phyloP scores from a whole-genome alignment of 805 yeast genomes.

The Metschnikowia matae region DNA sequence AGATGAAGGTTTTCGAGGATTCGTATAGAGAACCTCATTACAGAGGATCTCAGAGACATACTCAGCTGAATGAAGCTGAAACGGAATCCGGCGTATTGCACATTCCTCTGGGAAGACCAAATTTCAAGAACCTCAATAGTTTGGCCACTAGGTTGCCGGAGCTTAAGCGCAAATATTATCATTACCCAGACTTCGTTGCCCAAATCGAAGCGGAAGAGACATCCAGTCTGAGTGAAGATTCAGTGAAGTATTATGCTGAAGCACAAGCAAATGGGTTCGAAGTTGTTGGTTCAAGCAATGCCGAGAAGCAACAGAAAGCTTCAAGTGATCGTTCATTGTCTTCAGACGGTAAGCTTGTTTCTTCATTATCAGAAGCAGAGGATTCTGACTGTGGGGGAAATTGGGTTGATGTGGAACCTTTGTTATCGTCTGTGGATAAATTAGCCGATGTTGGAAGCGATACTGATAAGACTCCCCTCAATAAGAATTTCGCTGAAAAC shows the following conservation, averaged over 20 bases:
- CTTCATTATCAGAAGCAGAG: constrained; percentile 19
- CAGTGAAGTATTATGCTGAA: constrained; percentile 1
- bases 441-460: not conserved
- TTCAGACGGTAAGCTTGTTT: not conserved
- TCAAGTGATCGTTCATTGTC: not conserved
- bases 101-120: constrained; percentile 45
- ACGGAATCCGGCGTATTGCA: constrained; percentile 17
- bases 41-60: not conserved
- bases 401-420: constrained; percentile 16
- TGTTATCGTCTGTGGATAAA: constrained; percentile 12
- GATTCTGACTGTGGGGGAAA: constrained; percentile 25
- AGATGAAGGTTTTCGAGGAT: constrained; percentile 39
- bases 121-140: constrained; percentile 37
- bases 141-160: constrained; percentile 28
- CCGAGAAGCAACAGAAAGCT: not conserved
- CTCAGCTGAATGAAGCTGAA: not conserved
- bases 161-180: constrained; percentile 29
- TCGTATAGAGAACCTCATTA: not conserved
- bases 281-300: constrained; percentile 1
- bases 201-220: not conserved
- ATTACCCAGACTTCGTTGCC: constrained; percentile 23
- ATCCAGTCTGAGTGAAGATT: not conserved
- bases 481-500: not conserved
- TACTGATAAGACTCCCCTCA: not conserved
- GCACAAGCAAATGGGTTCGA: constrained; percentile 1